Evolutionary conservation across 148 eudicot genomes (phyloP), one percentile per base, ranked within the genome.

Genomic region (Oxyria digyna): DNA sequence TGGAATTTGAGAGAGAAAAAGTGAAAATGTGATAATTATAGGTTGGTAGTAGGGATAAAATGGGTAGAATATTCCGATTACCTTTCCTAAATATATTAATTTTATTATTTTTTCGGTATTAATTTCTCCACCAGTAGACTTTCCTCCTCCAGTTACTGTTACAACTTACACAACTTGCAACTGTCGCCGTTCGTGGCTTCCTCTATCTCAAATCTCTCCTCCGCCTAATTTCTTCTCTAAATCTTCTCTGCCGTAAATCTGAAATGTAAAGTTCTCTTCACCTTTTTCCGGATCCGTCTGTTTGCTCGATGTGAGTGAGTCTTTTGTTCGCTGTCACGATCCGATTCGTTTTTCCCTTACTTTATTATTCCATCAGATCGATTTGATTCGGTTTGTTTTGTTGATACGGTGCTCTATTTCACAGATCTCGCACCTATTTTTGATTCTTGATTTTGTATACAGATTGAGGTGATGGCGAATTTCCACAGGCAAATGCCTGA

Each of bases 401-500:
- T 12, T 27, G 14, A 18, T 38, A 31, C 6, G 57, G 26, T 1
- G 65, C 20, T 20, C 27, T 4, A 12, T 37, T 38, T 66, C 20
- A 26, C 29, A 66, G 42, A 37, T 66, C 46, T 41, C 38, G 3
- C 29, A 6, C 3, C 17, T 52, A 8, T 29, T 59, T 6, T 6
- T 3, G 38, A 13, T 29, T 59, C 38, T 14, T 9, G 37, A 59
- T 59, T 59, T 14, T 37, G n/a, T 38, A 29, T 38, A 10, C 43
- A 66, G 46, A 37, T 35, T 66, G 20, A 37, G 69, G 1, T 45
- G n/a, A 69, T 69, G 71, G 59, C 57, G 38, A 48, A 26, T 69
- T 20, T 13, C 48, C 71, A 59, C 57, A 52, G 72, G 63, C 14
- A 42, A 52, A 78, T 82, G 78, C 82, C 88, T 4, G 89, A 84